Evolutionary conservation across 2,329 filamentous ascomycete genomes (phyloP).

Genomic region (Cladosporium sp.): DNA sequence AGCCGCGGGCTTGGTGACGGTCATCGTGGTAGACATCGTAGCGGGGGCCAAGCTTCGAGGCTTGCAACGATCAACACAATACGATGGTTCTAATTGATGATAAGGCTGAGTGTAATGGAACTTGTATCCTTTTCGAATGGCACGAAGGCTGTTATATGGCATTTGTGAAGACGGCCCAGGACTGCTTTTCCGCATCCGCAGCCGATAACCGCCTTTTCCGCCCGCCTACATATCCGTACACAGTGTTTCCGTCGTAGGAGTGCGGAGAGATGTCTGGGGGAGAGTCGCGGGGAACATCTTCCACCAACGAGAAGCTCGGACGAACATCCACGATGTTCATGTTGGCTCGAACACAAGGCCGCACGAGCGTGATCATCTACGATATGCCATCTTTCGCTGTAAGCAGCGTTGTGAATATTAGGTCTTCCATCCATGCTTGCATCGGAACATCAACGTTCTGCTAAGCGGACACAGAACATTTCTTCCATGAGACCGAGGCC

Average conservation of each 20-base stretch:
- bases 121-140: neutral
- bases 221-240: neutral
- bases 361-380: neutral
- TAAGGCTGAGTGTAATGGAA: neutral
- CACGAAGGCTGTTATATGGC: neutral
- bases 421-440: neutral
- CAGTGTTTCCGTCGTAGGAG: neutral
- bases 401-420: neutral
- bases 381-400: neutral
- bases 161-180: neutral
- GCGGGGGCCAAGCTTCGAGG: neutral
- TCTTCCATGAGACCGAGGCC: neutral
- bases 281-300: neutral
- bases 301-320: slow-evolving; percentile 9
- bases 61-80: neutral
- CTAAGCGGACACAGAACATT: neutral
- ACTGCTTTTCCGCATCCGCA: slow-evolving; percentile 6
- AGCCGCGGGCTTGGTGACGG: slow-evolving; percentile 12
- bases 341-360: neutral
- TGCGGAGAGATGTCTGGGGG: neutral
- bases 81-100: neutral
- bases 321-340: neutral
- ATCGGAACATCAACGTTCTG: neutral
- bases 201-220: slow-evolving; percentile 1
- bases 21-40: slow-evolving; percentile 19